Base-by-base conservation (phyloP, 2,329 filamentous ascomycete species). In the Aspergillus quadrilineatus region DNA sequence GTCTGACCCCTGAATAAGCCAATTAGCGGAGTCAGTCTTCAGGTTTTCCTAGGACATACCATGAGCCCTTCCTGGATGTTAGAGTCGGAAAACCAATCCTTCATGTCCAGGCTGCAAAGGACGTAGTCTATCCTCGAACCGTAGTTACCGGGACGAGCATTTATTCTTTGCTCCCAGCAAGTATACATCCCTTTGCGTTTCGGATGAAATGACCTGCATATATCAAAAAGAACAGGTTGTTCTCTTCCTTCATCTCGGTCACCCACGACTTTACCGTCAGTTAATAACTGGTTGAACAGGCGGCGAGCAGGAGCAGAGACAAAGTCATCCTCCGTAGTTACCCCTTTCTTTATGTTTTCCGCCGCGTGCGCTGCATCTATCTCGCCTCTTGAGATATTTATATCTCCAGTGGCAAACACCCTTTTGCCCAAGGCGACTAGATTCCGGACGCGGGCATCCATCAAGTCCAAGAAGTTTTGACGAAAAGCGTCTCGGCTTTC, bases 121-220 rank as follows among this genome's bases (percentile, higher is more conserved):
- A 99, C 83, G 73, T 96, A 97, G 73, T 99, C 94, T 65, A 97
- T 97, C 36, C 94, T 85, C 53, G 90, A 89, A 5, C 94, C 94
- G 72, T 89, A 95, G 70, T 97, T 97, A 2, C 90, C 92, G 3
- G 93, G 93, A n/a, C 94, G 82, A n/a, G 90, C 90, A 73, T 97
- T 97, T 68, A 92, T 89, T 71, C 89, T 92, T 50, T 90, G 92
- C 61, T 97, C 92, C 93, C 93, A 97, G 72, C 93, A 96, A 0
- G 94, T 97, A 72, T 91, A 97, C 94, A 99, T 97, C 59, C 91
- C 91, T 60, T 80, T 79, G 39, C 94, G 83, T n/a, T 79, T 75
- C 0, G 90, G 89, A 68, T 97, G 89, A 67, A 92, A 95, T 28
- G 83, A 84, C 48, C 94, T 84, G 64, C 89, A 92, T 15, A 95